Evolutionary conservation across 345 rosid species (phyloP).

Genomic region (Brassica rapa): DNA sequence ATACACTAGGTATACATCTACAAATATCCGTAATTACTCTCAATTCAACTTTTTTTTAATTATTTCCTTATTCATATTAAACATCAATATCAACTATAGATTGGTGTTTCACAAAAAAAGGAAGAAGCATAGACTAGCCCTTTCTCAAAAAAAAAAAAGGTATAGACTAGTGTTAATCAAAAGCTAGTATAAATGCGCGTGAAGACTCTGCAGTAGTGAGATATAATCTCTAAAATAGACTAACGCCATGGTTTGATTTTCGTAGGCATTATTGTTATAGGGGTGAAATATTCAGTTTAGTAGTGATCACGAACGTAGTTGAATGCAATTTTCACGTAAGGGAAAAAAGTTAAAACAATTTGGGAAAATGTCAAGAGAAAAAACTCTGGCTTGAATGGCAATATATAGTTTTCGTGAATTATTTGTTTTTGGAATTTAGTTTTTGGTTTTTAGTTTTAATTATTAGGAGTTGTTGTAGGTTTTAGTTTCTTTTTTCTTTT

Average conservation of each 20-base stretch:
- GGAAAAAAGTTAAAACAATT: not conserved
- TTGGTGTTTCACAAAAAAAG: not conserved
- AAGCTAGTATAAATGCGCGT: constrained; percentile 3
- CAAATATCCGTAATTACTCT: not conserved
- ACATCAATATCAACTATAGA: not conserved
- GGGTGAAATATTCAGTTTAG: not conserved
- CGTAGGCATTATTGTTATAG: not conserved
- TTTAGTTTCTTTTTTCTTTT: not conserved
- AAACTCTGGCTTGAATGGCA: constrained; percentile 12
- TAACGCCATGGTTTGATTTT: not conserved
- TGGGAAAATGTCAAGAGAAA: constrained; percentile 1
- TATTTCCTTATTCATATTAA: not conserved
- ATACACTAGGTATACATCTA: not conserved
- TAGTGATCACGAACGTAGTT: not conserved
- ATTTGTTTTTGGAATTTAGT: constrained; percentile 3
- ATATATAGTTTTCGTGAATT: not conserved
- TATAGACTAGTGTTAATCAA: not conserved
- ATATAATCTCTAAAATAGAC: not conserved
- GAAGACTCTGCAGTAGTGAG: not conserved
- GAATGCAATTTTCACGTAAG: constrained; percentile 3
- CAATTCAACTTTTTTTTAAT: not conserved
- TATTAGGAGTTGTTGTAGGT: not conserved
- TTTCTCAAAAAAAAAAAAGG: not conserved
- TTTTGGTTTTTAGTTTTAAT: constrained; percentile 12
- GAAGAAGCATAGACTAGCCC: not conserved